Percentiles rank a stretch among this genome's conserved stretches.
phyloP scores from a whole-genome alignment of 208 protist species.

The Herpetomonas muscarum region DNA sequence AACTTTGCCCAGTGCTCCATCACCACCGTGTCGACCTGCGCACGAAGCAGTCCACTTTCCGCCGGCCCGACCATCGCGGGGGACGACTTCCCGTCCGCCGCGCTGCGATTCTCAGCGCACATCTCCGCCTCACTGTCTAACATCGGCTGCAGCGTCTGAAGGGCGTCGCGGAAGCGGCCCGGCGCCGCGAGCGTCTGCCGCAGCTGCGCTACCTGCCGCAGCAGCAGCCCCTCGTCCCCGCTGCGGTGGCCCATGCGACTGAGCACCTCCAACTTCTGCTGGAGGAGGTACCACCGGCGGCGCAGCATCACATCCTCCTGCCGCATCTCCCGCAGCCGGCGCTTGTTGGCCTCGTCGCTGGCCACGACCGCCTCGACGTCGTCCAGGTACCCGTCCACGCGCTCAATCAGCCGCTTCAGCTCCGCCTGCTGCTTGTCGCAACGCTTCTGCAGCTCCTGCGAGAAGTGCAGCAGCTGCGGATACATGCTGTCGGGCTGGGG shows the following conservation, averaged over 20 bases:
- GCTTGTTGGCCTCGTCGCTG: conserved; percentile 44
- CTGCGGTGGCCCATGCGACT: conserved; percentile 27
- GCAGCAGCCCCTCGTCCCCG: conserved; percentile 42
- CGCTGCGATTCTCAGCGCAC: conserved; percentile 18
- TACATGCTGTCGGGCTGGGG: conserved; percentile 54
- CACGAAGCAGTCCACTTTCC: conserved; percentile 23
- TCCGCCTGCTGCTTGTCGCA: conserved; percentile 50
- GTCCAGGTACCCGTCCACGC: conserved; percentile 28
- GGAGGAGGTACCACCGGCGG: conserved; percentile 44
- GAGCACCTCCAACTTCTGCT: conserved; percentile 56
- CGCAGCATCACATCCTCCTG: conserved; percentile 60
- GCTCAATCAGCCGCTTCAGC: conserved; percentile 25
- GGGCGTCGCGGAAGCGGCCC: conserved; percentile 32
- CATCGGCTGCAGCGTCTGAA: conserved; percentile 43
- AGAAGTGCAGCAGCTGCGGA: conserved; percentile 61
- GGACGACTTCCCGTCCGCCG: not conserved
- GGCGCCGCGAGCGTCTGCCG: conserved; percentile 43
- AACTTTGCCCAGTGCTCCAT: conserved; percentile 44
- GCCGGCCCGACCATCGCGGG: not conserved
- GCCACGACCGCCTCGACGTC: conserved; percentile 32
- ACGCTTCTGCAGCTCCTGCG: conserved; percentile 59
- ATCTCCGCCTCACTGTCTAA: conserved; percentile 39
- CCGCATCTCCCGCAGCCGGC: conserved; percentile 26
- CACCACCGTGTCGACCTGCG: conserved; percentile 35
- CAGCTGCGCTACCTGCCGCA: conserved; percentile 26